Evolutionary conservation across 768 basidiomycete species (phyloP).

Genomic region (Mycena maculata): DNA sequence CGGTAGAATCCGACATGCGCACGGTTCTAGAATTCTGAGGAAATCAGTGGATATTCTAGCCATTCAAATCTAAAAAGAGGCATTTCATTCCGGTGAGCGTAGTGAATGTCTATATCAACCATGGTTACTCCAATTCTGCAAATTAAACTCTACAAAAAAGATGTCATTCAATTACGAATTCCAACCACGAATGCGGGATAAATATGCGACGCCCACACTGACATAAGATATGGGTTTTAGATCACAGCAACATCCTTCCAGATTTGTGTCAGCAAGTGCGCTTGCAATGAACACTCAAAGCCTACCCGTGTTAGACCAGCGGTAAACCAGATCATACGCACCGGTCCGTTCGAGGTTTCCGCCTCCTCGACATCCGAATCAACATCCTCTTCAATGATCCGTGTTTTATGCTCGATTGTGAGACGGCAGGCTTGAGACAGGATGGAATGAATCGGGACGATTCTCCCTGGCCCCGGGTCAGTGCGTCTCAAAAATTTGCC

Average conservation of each 20-base stretch:
- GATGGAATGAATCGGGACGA: background rate
- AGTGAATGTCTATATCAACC: too few relatives aligned
- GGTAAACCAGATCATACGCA: background rate
- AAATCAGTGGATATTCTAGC: too few relatives aligned
- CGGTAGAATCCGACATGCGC: too few relatives aligned
- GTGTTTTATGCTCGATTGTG: conserved; percentile 1
- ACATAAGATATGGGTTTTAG: background rate
- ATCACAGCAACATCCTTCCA: background rate
- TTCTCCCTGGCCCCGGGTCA: background rate
- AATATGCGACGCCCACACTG: background rate
- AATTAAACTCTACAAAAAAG: too few relatives aligned
- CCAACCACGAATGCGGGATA: too few relatives aligned
- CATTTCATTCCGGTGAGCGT: too few relatives aligned
- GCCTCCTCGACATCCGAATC: background rate
- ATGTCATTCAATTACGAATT: too few relatives aligned
- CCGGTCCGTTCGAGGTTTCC: background rate
- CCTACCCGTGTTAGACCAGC: background rate
- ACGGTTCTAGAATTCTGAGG: too few relatives aligned
- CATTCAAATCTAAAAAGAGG: too few relatives aligned
- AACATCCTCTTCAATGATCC: background rate
- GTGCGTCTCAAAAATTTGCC: background rate
- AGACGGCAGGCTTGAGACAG: conserved; percentile 22
- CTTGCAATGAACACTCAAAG: background rate
- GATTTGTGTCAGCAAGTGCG: background rate
- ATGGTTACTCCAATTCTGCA: too few relatives aligned